Conservation (phyloP, 2,329 filamentous ascomycete species). For the Colletotrichum sansevieriae region DNA sequence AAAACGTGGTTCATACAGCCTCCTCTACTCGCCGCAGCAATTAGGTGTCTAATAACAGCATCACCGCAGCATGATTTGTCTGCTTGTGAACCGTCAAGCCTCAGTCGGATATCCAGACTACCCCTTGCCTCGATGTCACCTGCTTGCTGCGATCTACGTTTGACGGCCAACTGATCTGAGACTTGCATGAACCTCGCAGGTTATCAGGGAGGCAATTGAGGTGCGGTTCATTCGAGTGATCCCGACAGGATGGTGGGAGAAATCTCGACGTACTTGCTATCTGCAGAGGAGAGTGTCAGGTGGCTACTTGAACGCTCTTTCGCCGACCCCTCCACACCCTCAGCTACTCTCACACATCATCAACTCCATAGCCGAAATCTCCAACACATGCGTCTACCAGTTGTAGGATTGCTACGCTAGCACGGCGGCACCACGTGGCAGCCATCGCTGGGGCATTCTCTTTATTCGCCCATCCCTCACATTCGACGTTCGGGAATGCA, state of each 20-base stretch:
- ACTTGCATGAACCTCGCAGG: conserved; percentile 13
- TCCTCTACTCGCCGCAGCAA: too few species aligned
- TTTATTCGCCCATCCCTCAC: neutral
- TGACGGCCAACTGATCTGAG: conserved; percentile 13
- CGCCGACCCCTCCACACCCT: neutral
- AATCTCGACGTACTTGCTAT: neutral
- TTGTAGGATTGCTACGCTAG: conserved; percentile 18
- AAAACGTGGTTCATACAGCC: too few species aligned
- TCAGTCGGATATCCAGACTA: neutral
- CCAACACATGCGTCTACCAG: conserved; percentile 2
- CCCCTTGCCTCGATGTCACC: neutral
- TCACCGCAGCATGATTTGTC: too few species aligned
- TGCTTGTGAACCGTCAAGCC: neutral
- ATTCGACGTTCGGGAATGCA: conserved; percentile 26
- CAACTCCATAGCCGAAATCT: neutral
- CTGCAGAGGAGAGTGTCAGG: neutral
- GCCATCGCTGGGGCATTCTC: conserved; percentile 17
- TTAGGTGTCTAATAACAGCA: too few species aligned
- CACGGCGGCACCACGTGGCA: conserved; percentile 31
- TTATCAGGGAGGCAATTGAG: conserved; percentile 6
- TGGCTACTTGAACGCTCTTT: neutral
- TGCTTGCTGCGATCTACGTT: conserved; percentile 5
- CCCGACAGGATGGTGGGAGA: conserved; percentile 1
- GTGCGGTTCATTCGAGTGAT: neutral
- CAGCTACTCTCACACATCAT: conserved; percentile 22